Conservation (phyloP, 1,284 basidiomycete species). For the Earliella scabrosa region DNA sequence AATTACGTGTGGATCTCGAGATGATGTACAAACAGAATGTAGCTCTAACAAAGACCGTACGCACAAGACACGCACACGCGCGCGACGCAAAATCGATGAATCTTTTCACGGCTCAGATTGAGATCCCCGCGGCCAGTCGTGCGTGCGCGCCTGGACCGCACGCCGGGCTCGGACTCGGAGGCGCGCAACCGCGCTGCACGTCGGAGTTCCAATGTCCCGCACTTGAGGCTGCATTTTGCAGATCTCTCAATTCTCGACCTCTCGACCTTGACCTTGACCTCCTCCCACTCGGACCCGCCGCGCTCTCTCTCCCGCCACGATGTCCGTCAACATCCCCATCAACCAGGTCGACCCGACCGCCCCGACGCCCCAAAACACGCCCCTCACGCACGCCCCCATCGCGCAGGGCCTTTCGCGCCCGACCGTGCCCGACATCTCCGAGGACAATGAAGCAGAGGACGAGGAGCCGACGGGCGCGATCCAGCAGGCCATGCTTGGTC, state of each 20-base stretch:
- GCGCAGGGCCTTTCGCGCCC: slow-evolving; percentile 68
- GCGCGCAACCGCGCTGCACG: slow-evolving; percentile 13
- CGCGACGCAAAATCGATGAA: not conserved
- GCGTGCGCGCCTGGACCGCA: not conserved
- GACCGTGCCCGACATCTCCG: slow-evolving; percentile 71
- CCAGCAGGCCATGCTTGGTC: slow-evolving; percentile 57
- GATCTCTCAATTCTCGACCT: slow-evolving; percentile 8
- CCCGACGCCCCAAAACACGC: slow-evolving; percentile 85
- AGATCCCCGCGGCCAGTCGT: not conserved
- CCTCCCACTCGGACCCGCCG: slow-evolving; percentile 10
- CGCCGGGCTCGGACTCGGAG: too few species aligned
- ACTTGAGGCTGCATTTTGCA: slow-evolving; percentile 17
- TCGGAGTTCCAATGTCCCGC: slow-evolving; percentile 29
- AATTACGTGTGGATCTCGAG: too few species aligned
- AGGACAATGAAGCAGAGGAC: slow-evolving; percentile 63
- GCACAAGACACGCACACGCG: too few species aligned
- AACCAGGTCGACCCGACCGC: slow-evolving; percentile 55
- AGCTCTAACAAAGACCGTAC: too few species aligned
- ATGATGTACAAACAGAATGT: too few species aligned
- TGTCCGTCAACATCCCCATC: slow-evolving; percentile 56
- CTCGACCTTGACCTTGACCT: slow-evolving; percentile 6
- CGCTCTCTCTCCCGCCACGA: slow-evolving; percentile 27
- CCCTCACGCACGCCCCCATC: slow-evolving; percentile 72
- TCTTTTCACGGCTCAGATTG: too few species aligned
- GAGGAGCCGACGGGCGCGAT: slow-evolving; percentile 45